Base-by-base conservation (phyloP, 1,284 basidiomycete genomes). In the Sporisorium iseilematis-ciliati region DNA sequence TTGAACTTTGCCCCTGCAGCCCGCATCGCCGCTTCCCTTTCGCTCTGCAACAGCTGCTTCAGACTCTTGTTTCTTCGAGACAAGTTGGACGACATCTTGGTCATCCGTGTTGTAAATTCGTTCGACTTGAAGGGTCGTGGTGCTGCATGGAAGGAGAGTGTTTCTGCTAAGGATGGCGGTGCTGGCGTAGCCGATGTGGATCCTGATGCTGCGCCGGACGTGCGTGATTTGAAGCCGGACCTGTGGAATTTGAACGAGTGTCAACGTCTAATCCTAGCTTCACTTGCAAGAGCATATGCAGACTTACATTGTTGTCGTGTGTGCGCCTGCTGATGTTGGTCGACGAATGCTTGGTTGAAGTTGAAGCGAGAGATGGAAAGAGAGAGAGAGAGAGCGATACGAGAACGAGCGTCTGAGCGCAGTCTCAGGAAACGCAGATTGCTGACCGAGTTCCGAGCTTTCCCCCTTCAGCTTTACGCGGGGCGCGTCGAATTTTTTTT, bases 31-130 rank as follows among this genome's bases (percentile, higher is more conserved):
- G 75, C 74, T 29, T 83, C 81, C 21, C 79, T 66, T 53, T 83
- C 81, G 14, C 56, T 58, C 51, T 75, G 78, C 40, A 83, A 42
- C 48, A 83, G 60, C 64, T 83, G 81, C 63, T 83, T 83, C 18
- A 82, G 52, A 14, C 77, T 74, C 68, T 82, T 82, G 67, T 82
- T 82, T 7, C 79, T 48, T 25, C 79, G 57, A 10, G 72, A 64
- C 21, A 78, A 43, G 20, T 76, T 78, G 10, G 73, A 73, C 11
- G 75, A 71, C 18, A 69, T 77, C 42, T 65, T 71, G 16, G 66
- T 40, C 58, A 77, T 74, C 4, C 64, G 57, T 16, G 60, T 52
- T 4, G 61, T 51, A 21, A 73, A 77, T 0, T 76, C 71, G 31
- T 40, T 21, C 12, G 67, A 65, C 41, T 82, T 82, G 67, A 75